phyloP scores from a whole-genome alignment of 2,329 filamentous ascomycete species.

The Trichoderma oligosporum region DNA sequence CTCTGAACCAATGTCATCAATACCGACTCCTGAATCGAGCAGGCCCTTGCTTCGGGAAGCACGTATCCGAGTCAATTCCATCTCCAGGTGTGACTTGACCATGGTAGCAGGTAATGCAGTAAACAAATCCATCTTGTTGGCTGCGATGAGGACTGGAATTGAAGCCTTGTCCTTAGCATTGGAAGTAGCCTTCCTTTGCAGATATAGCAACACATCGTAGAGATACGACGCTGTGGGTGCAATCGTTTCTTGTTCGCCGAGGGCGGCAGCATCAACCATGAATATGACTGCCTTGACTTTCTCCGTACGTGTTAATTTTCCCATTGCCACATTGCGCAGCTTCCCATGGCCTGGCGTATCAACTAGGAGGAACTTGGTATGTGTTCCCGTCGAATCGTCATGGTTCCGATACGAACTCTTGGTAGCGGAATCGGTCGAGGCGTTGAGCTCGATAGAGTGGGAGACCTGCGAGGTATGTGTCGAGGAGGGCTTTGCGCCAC shows the following conservation, averaged over 20 bases:
- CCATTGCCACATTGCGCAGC: slow-evolving; percentile 67
- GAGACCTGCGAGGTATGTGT: slow-evolving; percentile 56
- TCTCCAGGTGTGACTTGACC: slow-evolving; percentile 71
- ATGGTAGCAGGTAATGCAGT: slow-evolving; percentile 78
- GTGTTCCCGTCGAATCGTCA: slow-evolving; percentile 51
- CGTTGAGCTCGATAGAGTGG: slow-evolving; percentile 53
- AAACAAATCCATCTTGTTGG: slow-evolving; percentile 95
- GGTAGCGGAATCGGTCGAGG: slow-evolving; percentile 44
- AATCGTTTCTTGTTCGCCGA: slow-evolving; percentile 58
- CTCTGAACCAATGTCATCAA: slow-evolving; percentile 56
- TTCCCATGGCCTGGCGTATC: slow-evolving; percentile 97
- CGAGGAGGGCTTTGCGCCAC: slow-evolving; percentile 42
- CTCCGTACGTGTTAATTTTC: slow-evolving; percentile 41
- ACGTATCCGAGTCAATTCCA: slow-evolving; percentile 75
- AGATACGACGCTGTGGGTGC: slow-evolving; percentile 77
- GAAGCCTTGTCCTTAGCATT: slow-evolving; percentile 35
- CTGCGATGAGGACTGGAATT: slow-evolving; percentile 76
- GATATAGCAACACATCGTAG: slow-evolving; percentile 77
- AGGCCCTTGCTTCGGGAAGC: slow-evolving; percentile 74
- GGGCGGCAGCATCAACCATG: slow-evolving; percentile 76
- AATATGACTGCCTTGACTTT: slow-evolving; percentile 75
- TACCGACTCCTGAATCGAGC: slow-evolving; percentile 73
- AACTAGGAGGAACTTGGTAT: slow-evolving; percentile 69
- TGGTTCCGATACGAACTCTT: slow-evolving; percentile 51
- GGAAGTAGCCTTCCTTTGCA: slow-evolving; percentile 68